These are phyloP conservation scores for Capronia epimyces DNA, from an alignment of 2,329 filamentous ascomycete genomes.

Conservation along the genomic window DNA sequence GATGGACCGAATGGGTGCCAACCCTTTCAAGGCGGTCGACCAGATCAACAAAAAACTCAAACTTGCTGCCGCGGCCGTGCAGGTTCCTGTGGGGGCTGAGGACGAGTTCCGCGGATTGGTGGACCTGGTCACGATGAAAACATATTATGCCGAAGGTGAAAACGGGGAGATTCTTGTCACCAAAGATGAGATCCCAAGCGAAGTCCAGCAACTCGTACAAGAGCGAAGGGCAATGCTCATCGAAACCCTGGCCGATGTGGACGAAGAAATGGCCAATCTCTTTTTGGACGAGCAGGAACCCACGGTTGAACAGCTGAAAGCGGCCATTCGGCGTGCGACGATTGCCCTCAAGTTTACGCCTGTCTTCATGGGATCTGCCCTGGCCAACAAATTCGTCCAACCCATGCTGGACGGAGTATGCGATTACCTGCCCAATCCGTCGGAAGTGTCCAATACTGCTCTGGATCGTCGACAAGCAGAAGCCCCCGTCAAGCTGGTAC, in stretches of 20 bases:
- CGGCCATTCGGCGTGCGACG: constrained; percentile 86
- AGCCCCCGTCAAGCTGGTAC: constrained; percentile 75
- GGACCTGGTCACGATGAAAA: constrained; percentile 85
- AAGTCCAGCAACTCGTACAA: constrained; percentile 67
- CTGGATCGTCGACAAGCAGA: constrained; percentile 77
- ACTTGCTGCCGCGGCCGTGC: constrained; percentile 84
- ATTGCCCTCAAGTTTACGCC: constrained; percentile 84
- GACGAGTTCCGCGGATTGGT: constrained; percentile 90
- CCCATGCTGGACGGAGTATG: constrained; percentile 95
- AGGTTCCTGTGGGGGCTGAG: constrained; percentile 89
- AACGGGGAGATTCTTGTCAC: constrained; percentile 70
- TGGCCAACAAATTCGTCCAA: constrained; percentile 91
- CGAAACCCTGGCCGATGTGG: constrained; percentile 92
- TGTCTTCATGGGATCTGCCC: constrained; percentile 91
- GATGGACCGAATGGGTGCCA: constrained; percentile 98
- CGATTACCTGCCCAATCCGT: constrained; percentile 89
- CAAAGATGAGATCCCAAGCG: constrained; percentile 75
- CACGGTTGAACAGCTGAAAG: constrained; percentile 76
- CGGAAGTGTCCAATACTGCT: constrained; percentile 81
- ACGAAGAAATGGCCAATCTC: constrained; percentile 94
- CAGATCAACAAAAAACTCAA: constrained; percentile 97
- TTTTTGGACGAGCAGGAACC: constrained; percentile 85
- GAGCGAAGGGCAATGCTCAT: constrained; percentile 82
- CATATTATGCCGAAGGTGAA: constrained; percentile 83
- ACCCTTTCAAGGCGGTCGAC: constrained; percentile 94